A percentile compares a stretch with the other conserved stretches of the same genome.
Conservation (phyloP, 2,329 filamentous ascomycete species). For the Shiraia sp. region DNA sequence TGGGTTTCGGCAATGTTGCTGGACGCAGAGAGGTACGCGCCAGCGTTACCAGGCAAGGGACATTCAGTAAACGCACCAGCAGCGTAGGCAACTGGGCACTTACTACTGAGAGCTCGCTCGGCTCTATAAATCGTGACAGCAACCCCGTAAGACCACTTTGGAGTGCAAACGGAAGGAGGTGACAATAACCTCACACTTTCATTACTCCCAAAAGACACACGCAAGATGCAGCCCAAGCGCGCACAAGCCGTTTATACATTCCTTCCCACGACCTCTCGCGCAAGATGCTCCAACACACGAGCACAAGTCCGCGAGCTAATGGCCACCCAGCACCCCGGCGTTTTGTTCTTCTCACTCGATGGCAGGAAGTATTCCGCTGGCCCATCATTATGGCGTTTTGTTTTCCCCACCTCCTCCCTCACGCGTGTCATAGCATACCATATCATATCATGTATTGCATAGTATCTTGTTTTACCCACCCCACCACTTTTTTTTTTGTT, state of each 20-base stretch:
- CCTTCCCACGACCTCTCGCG: slow-evolving; percentile 3
- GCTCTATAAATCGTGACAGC: slow-evolving; percentile 18
- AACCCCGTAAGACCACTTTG: slow-evolving; percentile 18
- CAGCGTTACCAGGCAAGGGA: slow-evolving; percentile 34
- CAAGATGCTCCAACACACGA: slow-evolving; percentile 9
- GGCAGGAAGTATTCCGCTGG: slow-evolving; percentile 43
- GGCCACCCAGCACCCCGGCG: neutral
- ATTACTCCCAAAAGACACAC: neutral
- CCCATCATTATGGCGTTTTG: slow-evolving; percentile 19
- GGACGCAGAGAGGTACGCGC: slow-evolving; percentile 31
- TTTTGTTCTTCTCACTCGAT: slow-evolving; percentile 13
- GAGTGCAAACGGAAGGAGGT: slow-evolving; percentile 22
- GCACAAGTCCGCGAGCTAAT: neutral
- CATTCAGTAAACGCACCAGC: slow-evolving; percentile 31
- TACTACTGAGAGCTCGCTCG: slow-evolving; percentile 22
- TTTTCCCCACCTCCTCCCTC: no score
- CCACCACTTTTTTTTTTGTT: no score
- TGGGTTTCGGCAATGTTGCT: slow-evolving; percentile 37
- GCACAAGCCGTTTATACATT: slow-evolving; percentile 9
- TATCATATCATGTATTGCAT: no score
- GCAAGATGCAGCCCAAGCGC: slow-evolving; percentile 19
- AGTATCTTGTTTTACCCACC: no score
- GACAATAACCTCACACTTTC: slow-evolving; percentile 8
- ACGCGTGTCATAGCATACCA: no score
- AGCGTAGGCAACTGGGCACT: slow-evolving; percentile 36